Evolutionary conservation across 176 grass and related monocot genomes (phyloP).

Genomic region (Phyllostachys edulis): DNA sequence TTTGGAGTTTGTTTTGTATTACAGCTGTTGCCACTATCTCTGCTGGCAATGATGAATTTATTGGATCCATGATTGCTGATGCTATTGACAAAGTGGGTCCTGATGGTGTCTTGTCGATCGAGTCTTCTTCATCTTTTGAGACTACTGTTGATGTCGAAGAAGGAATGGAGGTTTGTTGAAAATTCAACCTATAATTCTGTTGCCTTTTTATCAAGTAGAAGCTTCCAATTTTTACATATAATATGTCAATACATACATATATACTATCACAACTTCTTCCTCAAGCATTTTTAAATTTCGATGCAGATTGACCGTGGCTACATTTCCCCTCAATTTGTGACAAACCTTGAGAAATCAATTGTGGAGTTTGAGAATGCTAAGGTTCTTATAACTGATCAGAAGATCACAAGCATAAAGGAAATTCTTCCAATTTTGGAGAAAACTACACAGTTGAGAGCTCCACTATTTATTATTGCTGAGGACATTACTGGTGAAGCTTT

Average conservation of each 20-base stretch:
- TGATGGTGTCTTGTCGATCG: constrained; percentile 84
- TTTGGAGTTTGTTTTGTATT: constrained; percentile 33
- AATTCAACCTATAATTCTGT: not conserved
- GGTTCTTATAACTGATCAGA: constrained; percentile 74
- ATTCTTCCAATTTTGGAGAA: constrained; percentile 72
- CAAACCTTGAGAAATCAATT: constrained; percentile 70
- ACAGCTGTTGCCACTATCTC: constrained; percentile 82
- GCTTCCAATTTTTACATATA: not conserved
- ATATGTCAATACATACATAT: not conserved
- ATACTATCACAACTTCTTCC: not conserved
- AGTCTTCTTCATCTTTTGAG: constrained; percentile 91
- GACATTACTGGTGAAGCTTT: constrained; percentile 70
- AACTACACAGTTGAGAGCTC: constrained; percentile 59
- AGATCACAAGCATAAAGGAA: constrained; percentile 78
- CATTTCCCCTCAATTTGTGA: constrained; percentile 73
- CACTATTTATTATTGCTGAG: constrained; percentile 66
- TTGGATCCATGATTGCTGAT: constrained; percentile 87
- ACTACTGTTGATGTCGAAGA: constrained; percentile 95
- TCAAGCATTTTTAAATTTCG: constrained; percentile 16
- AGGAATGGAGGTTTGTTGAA: constrained; percentile 85
- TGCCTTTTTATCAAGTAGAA: not conserved
- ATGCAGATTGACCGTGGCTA: constrained; percentile 71
- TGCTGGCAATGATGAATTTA: constrained; percentile 82
- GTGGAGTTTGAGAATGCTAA: constrained; percentile 79
- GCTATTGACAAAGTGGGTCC: constrained; percentile 96